Conservation (phyloP, 108 stramenopile genomes). For the Cyclotella atomus region DNA sequence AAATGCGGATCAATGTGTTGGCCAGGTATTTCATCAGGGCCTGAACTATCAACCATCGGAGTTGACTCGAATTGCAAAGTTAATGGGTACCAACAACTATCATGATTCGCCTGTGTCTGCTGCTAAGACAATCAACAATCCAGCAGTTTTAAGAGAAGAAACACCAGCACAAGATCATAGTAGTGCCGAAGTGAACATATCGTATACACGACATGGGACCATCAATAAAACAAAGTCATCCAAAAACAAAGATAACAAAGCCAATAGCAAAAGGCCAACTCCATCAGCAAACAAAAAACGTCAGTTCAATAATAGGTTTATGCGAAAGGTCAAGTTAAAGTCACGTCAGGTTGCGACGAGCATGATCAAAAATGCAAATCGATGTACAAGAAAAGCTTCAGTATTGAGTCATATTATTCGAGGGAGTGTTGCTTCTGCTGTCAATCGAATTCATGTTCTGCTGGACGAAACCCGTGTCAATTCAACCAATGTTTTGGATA, state of each 20-base stretch:
- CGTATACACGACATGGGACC: not conserved
- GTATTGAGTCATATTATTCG: not conserved
- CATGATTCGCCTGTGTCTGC: not conserved
- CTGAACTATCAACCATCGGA: no score
- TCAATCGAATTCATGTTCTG: not conserved
- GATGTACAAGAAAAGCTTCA: not conserved
- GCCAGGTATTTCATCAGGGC: no score
- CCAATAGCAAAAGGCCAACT: not conserved
- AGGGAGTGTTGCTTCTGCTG: not conserved
- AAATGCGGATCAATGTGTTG: no score
- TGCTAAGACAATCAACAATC: not conserved
- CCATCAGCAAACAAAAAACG: slow-evolving; percentile 2
- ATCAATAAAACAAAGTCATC: no score
- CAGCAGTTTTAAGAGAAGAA: not conserved
- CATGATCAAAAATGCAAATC: not conserved
- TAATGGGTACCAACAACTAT: not conserved
- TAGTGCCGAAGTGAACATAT: not conserved
- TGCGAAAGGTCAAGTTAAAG: not conserved
- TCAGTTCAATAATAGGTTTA: not conserved
- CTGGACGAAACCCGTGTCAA: not conserved
- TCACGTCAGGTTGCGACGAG: not conserved
- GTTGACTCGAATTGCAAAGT: not conserved
- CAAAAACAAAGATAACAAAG: no score
- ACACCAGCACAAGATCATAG: not conserved
- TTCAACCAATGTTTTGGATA: not conserved